phyloP scores from a whole-genome alignment of 345 rosid species.

The Eucalyptus rudis region DNA sequence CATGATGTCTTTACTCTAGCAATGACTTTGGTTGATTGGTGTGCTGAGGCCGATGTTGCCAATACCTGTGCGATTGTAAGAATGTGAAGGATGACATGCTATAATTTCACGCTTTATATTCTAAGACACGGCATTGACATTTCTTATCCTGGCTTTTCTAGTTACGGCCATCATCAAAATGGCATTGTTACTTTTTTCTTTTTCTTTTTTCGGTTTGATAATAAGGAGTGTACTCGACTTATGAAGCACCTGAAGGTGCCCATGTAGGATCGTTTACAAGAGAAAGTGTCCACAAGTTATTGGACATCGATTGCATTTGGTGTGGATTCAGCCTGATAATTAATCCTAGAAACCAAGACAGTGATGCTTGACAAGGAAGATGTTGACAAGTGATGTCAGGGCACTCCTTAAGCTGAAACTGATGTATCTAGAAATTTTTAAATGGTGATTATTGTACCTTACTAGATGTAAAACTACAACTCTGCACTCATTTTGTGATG shows the following conservation, averaged over 20 bases:
- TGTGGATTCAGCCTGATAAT: neutral
- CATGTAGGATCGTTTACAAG: neutral
- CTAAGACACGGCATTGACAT: neutral
- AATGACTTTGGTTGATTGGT: neutral
- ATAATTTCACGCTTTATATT: neutral
- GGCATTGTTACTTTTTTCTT: neutral
- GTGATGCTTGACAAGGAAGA: neutral
- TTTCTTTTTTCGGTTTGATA: neutral
- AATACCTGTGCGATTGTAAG: neutral
- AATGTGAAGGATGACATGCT: neutral
- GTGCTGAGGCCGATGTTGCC: neutral
- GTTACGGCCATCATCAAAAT: neutral
- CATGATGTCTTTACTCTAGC: neutral
- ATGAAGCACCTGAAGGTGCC: neutral
- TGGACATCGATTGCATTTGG: neutral
- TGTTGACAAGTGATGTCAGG: neutral
- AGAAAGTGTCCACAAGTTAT: neutral
- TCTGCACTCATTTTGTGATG: neutral
- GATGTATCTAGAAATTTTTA: neutral
- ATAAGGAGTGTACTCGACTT: neutral
- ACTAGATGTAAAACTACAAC: neutral
- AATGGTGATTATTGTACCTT: neutral
- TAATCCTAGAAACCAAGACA: neutral
- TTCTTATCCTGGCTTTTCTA: neutral
- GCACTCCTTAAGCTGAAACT: neutral